Evolutionary conservation across 2,329 filamentous ascomycete species (phyloP).

Genomic region (Apiospora pterosperma): DNA sequence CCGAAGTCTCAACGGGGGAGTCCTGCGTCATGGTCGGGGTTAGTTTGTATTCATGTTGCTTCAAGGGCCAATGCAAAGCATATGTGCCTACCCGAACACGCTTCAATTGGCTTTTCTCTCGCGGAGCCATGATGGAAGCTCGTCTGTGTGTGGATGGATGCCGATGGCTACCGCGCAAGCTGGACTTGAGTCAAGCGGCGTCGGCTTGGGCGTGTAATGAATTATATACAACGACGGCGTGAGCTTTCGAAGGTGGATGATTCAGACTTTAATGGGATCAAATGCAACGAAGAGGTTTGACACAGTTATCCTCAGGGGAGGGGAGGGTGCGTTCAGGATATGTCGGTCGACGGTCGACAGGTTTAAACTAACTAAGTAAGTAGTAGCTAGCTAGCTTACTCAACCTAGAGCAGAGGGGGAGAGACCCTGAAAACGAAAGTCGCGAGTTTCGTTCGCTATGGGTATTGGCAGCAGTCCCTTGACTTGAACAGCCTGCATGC

Average conservation of each 20-base stretch:
- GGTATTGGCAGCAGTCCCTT: too few relatives aligned
- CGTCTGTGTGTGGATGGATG: neutral
- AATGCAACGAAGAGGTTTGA: neutral
- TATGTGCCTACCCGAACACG: slow-evolving; percentile 63
- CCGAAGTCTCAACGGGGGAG: slow-evolving; percentile 58
- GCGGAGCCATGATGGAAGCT: slow-evolving; percentile 49
- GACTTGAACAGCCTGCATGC: too few relatives aligned
- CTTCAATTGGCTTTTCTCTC: slow-evolving; percentile 83
- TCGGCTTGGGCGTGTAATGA: neutral
- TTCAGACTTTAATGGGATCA: neutral
- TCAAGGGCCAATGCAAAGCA: slow-evolving; percentile 9
- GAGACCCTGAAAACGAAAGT: neutral
- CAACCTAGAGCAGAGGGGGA: neutral
- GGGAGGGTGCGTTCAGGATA: neutral
- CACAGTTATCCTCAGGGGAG: neutral
- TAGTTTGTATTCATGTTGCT: slow-evolving; percentile 7
- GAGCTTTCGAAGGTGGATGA: neutral
- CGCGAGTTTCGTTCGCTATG: neutral
- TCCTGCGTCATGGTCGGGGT: slow-evolving; percentile 46
- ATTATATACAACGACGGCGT: neutral
- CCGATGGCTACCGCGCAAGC: neutral
- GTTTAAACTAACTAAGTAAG: too few relatives aligned
- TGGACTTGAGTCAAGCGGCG: neutral
- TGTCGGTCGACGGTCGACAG: neutral
- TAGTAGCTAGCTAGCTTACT: neutral